Conservation (phyloP, 805 yeast genomes). For the Myxozyma kluyveri region DNA sequence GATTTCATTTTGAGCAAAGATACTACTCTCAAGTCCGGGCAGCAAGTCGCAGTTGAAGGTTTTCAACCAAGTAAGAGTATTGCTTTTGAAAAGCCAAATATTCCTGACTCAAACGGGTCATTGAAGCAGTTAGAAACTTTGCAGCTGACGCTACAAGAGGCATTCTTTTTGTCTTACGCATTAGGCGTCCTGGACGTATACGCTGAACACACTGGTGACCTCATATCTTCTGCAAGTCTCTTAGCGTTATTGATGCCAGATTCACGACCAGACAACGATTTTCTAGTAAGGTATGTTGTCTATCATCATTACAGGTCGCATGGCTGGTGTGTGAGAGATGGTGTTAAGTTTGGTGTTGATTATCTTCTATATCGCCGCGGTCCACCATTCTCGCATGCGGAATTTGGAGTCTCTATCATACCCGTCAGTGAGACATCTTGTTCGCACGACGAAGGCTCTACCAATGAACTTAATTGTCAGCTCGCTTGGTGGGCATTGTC, state of each 20-base stretch:
- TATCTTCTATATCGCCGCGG: slow-evolving; percentile 81
- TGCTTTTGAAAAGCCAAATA: slow-evolving; percentile 27
- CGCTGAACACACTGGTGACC: slow-evolving; percentile 28
- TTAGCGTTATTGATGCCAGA: slow-evolving; percentile 29
- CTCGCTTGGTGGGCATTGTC: slow-evolving; percentile 61
- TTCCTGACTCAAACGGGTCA: slow-evolving; percentile 34
- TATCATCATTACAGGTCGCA: slow-evolving; percentile 83
- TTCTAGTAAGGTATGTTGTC: slow-evolving; percentile 60
- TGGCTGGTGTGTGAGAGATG: slow-evolving; percentile 94
- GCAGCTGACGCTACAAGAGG: slow-evolving; percentile 75
- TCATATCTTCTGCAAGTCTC: slow-evolving; percentile 10
- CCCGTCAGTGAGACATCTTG: slow-evolving; percentile 41
- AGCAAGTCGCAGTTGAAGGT: slow-evolving; percentile 33
- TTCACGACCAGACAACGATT: slow-evolving; percentile 41
- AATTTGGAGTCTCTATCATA: slow-evolving; percentile 62
- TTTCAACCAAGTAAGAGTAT: slow-evolving; percentile 34
- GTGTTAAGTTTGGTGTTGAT: slow-evolving; percentile 90
- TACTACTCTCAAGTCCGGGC: background rate
- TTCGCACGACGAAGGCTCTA: slow-evolving; percentile 36
- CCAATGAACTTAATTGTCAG: slow-evolving; percentile 31
- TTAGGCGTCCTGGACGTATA: slow-evolving; percentile 48
- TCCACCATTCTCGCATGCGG: slow-evolving; percentile 95
- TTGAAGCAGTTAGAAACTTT: slow-evolving; percentile 43
- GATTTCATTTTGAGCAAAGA: background rate
- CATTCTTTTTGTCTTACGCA: slow-evolving; percentile 62